phyloP scores from a whole-genome alignment of 2,329 filamentous ascomycete genomes.

The Aspergillus brunneoviolaceus region DNA sequence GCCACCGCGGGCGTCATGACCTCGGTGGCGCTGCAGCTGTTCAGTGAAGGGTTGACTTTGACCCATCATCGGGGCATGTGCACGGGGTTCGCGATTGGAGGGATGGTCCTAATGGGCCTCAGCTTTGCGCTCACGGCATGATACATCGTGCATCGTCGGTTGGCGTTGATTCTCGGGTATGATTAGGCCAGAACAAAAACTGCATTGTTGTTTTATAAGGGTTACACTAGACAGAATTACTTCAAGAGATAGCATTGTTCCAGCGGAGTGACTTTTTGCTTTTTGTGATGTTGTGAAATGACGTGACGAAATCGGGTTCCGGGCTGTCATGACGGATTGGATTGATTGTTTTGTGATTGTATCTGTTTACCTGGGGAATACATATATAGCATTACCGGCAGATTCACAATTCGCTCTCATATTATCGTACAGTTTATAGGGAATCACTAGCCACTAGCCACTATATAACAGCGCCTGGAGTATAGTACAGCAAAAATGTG shows the following conservation, averaged over 20 bases:
- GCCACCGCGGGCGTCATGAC: slow-evolving; percentile 93
- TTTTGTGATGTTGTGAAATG: background rate
- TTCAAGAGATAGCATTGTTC: background rate
- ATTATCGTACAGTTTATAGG: background rate
- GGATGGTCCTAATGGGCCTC: slow-evolving; percentile 83
- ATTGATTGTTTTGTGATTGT: background rate
- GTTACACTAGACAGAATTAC: background rate
- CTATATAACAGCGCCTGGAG: background rate
- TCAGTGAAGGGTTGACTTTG: slow-evolving; percentile 79
- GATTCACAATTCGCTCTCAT: background rate
- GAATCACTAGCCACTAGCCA: background rate
- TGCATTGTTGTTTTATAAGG: background rate
- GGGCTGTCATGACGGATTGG: background rate
- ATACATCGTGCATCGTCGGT: slow-evolving; percentile 7
- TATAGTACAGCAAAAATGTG: background rate
- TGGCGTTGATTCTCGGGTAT: background rate
- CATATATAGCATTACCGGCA: no score
- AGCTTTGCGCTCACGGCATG: slow-evolving; percentile 78
- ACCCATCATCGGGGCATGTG: slow-evolving; percentile 51
- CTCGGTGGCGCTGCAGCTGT: slow-evolving; percentile 84
- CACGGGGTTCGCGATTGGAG: slow-evolving; percentile 41
- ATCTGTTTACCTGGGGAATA: background rate
- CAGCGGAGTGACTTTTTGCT: background rate
- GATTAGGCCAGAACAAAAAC: background rate
- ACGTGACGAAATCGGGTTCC: background rate